These are phyloP conservation scores for Vigna nakashimae DNA, from an alignment of 306 rosid genomes.

Conservation along the genomic window DNA sequence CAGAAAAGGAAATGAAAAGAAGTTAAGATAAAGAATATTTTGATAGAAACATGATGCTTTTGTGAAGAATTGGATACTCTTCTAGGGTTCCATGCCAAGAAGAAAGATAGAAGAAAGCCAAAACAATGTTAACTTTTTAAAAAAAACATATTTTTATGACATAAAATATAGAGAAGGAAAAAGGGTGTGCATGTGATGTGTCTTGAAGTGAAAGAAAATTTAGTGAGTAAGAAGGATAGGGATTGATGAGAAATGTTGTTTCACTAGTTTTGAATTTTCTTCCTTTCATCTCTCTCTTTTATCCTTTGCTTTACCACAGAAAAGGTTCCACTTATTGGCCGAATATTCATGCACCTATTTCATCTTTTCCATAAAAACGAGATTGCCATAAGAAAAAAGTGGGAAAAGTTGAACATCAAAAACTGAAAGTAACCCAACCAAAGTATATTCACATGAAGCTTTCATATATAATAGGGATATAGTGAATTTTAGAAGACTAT, in stretches of 20 bases:
- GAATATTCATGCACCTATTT: conserved; percentile 56
- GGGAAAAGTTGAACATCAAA: conserved; percentile 24
- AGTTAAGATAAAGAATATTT: conserved; percentile 52
- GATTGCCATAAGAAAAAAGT: not conserved
- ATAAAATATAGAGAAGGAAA: conserved; percentile 24
- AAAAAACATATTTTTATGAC: conserved; percentile 1
- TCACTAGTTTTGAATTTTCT: conserved; percentile 53
- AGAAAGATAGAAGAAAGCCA: conserved; percentile 22
- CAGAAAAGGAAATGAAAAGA: not conserved
- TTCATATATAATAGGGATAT: no score
- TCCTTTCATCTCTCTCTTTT: conserved; percentile 46
- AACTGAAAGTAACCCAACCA: conserved; percentile 10
- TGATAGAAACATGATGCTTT: conserved; percentile 52
- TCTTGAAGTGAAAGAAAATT: conserved; percentile 47
- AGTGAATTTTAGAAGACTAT: no score
- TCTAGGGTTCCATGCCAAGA: conserved; percentile 40
- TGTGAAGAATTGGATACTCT: conserved; percentile 71
- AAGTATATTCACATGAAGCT: no score
- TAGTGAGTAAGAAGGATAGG: conserved; percentile 49
- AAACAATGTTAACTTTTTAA: conserved; percentile 28
- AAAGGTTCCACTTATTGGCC: conserved; percentile 66
- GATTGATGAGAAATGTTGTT: conserved; percentile 44
- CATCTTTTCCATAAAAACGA: conserved; percentile 42
- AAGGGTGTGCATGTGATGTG: conserved; percentile 53
- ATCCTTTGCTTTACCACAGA: conserved; percentile 53